Conservation (phyloP, 306 rosid species). For the Rosa multiflora region DNA sequence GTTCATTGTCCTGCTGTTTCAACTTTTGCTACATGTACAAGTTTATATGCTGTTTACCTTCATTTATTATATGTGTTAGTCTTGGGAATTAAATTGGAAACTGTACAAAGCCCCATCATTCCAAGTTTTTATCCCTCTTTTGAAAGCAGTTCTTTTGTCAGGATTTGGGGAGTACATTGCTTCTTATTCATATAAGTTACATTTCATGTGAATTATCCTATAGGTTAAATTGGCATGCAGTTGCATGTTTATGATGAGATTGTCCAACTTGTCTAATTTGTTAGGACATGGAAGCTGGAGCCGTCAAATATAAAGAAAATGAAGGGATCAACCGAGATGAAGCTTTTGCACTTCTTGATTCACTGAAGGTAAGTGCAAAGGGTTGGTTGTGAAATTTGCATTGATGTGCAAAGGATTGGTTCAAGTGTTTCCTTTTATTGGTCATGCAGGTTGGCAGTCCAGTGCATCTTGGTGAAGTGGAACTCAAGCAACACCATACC, state of each 20-base stretch:
- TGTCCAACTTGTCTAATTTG: constrained; percentile 20
- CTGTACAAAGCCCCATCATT: background rate
- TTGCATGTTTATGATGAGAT: constrained; percentile 5
- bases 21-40: background rate
- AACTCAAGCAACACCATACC: constrained; percentile 68
- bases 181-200: background rate
- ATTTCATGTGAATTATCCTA: background rate
- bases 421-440: background rate
- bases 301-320: constrained; percentile 49
- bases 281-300: constrained; percentile 66
- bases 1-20: background rate
- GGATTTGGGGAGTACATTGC: background rate
- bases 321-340: constrained; percentile 45
- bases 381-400: background rate
- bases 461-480: constrained; percentile 49
- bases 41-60: background rate
- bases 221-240: background rate
- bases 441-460: constrained; percentile 57
- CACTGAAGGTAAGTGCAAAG: constrained; percentile 57
- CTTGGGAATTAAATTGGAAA: background rate
- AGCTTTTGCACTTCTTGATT: constrained; percentile 50
- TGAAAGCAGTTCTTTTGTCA: background rate
- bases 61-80: background rate
- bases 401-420: background rate
- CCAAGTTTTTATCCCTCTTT: background rate